Base-by-base conservation (phyloP, 2,329 filamentous ascomycete genomes). In the Stylonectria norvegica region DNA sequence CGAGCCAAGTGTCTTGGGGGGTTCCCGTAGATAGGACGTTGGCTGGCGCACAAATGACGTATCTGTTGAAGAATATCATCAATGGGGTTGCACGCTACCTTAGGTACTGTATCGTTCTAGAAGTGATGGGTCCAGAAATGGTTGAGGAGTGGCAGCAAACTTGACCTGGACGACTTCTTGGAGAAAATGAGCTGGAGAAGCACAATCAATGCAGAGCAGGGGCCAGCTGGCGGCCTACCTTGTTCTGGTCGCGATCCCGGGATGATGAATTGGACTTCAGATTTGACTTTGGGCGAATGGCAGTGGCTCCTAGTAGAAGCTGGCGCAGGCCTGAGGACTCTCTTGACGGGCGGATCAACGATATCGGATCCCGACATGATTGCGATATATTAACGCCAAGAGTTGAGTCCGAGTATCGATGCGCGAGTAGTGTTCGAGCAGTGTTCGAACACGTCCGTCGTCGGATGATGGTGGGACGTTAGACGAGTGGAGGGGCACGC, bases 91-190 rank as follows among this genome's bases (percentile, higher is more conserved):
- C 40, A 56, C 45, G 20, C 8, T 19, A 7, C 5, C 11, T 8
- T 34, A n/a, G 59, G 25, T 4, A 47, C 47, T 15, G 51, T 46
- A n/a, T 7, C 19, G 16, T 32, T 19, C 19, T 19, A 32, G n/a
- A 6, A 32, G 10, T 8, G 7, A 18, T 8, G 60, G 61, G 27
- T 67, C 57, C 6, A 68, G 48, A 29, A 68, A 66, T 4, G 64
- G 64, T 39, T 67, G 63, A 7, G 60, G 42, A 14, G 57, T 51
- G 8, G 53, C 49, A 5, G 39, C 12, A 9, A 32, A 32, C 15
- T 32, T 32, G 14, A 32, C n/a, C 16, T 32, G 30, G 5, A n/a
- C 19, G 5, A 18, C 16, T 8, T 32, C 30, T 32, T 18, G 5
- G 22, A 12, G 7, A 12, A 12, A 17, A 49, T 39, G 12, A 55